phyloP scores from a whole-genome alignment of 345 rosid genomes.

The Sonneratia alba region DNA sequence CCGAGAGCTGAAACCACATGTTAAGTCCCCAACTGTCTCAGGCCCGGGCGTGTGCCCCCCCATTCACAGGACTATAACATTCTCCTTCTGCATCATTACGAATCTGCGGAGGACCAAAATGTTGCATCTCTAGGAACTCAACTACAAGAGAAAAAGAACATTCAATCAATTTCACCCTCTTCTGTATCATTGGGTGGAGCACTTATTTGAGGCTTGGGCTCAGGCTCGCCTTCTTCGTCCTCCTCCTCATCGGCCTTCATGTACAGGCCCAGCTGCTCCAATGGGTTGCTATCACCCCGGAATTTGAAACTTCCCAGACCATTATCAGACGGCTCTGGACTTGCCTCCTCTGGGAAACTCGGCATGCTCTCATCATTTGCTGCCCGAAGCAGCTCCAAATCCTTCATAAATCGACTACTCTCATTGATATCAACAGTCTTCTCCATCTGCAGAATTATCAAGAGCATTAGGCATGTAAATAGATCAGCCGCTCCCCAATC shows the following conservation, averaged over 20 bases:
- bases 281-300: slow-evolving; percentile 57
- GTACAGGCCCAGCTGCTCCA: slow-evolving; percentile 72
- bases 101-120: neutral
- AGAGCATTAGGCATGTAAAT: neutral
- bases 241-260: slow-evolving; percentile 63
- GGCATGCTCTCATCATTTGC: slow-evolving; percentile 26
- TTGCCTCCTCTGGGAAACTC: slow-evolving; percentile 43
- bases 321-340: slow-evolving; percentile 37
- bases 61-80: neutral
- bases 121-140: neutral
- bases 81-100: neutral
- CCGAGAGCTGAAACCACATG: no score
- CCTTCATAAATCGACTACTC: slow-evolving; percentile 68
- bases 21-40: neutral
- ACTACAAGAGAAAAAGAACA: neutral
- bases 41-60: neutral
- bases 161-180: slow-evolving; percentile 52
- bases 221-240: slow-evolving; percentile 51
- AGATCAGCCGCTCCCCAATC: neutral
- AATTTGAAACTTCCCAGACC: slow-evolving; percentile 62
- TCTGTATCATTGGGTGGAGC: slow-evolving; percentile 30
- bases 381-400: slow-evolving; percentile 67
- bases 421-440: slow-evolving; percentile 87
- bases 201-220: neutral
- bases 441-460: slow-evolving; percentile 54